Conservation (phyloP, 352 stramenopile genomes). For the Pythium rishiriense region DNA sequence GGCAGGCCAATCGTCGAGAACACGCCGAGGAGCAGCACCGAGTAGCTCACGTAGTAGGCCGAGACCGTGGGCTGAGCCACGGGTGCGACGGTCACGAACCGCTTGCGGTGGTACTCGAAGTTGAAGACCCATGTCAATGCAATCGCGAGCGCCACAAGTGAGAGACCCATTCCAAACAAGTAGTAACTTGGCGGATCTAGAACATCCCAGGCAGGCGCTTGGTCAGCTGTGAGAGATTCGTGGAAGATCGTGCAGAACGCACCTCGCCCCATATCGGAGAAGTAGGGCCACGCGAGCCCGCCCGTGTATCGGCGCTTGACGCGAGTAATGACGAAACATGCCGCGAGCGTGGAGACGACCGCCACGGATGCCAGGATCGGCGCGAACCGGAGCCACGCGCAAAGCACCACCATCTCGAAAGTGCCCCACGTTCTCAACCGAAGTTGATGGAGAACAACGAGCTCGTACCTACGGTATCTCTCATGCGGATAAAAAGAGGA, state of each 20-base stretch:
- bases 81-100: conserved; percentile 9
- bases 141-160: conserved; percentile 26
- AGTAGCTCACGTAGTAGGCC: conserved; percentile 13
- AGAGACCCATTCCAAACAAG: conserved; percentile 31
- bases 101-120: conserved; percentile 27
- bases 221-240: background rate
- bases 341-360: conserved; percentile 45
- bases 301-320: conserved; percentile 44
- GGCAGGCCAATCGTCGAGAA: conserved; percentile 33
- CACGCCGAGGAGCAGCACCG: conserved; percentile 21
- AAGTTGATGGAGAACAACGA: background rate
- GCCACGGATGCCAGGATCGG: conserved; percentile 38
- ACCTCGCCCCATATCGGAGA: conserved; percentile 69
- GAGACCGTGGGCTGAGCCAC: conserved; percentile 4
- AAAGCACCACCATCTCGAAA: conserved; percentile 8
- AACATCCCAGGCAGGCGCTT: background rate
- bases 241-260: conserved; percentile 28
- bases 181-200: conserved; percentile 35
- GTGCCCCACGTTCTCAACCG: too few species aligned
- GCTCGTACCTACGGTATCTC: too few species aligned
- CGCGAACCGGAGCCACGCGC: conserved; percentile 22
- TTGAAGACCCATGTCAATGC: conserved; percentile 35
- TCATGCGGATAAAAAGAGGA: background rate
- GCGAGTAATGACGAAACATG: conserved; percentile 49
- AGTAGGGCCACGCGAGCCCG: conserved; percentile 62